Conservation (phyloP, 2,329 filamentous ascomycete species). For the Ceratocystis diversiconidia region DNA sequence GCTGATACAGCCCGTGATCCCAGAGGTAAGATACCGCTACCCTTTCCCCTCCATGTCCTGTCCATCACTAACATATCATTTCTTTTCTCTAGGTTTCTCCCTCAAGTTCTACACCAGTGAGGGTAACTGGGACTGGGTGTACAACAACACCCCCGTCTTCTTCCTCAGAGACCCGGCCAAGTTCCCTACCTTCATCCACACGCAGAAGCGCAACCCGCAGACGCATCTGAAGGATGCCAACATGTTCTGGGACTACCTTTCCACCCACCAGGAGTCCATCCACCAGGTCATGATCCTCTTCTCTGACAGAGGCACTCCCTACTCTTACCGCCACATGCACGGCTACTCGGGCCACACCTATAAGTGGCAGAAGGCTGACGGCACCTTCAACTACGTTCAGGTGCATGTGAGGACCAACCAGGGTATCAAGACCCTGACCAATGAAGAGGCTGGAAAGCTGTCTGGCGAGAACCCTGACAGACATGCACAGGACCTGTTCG, state of each 20-base stretch:
- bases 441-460: constrained; percentile 40
- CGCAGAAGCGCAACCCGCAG: constrained; percentile 60
- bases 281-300: constrained; percentile 54
- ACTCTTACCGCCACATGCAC: constrained; percentile 52
- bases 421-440: constrained; percentile 45
- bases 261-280: constrained; percentile 45
- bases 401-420: constrained; percentile 50
- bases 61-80: not conserved
- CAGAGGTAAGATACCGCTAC: constrained; percentile 31
- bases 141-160: constrained; percentile 66
- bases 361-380: constrained; percentile 52
- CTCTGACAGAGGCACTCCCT: constrained; percentile 51
- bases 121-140: constrained; percentile 59
- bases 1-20: constrained; percentile 59
- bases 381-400: constrained; percentile 51
- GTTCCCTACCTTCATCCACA: constrained; percentile 63
- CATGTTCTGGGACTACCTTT: constrained; percentile 37
- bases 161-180: constrained; percentile 62
- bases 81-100: constrained; percentile 37
- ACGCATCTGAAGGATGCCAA: constrained; percentile 58
- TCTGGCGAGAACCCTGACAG: constrained; percentile 46
- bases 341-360: constrained; percentile 54
- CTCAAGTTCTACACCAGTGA: constrained; percentile 59
- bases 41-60: not conserved
- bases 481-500: constrained; percentile 49